Evolutionary conservation across 2,329 filamentous ascomycete species (phyloP), one percentile per base, ranked within the genome.

Genomic region (Penicillium sp.): DNA sequence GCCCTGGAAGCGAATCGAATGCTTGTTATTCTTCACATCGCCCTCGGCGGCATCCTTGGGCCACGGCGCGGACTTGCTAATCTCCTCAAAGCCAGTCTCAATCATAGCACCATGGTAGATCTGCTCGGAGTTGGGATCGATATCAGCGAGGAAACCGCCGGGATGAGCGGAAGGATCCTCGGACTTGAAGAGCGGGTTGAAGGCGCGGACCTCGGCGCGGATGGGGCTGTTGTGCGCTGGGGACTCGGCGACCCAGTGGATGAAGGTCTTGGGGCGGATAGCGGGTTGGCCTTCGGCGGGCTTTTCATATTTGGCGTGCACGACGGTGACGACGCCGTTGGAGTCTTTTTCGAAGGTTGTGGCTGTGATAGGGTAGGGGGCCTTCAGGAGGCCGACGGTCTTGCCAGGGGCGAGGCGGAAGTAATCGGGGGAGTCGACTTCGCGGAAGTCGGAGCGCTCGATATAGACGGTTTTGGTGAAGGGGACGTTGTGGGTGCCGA

Each of bases 1-100:
- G 2, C 83, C 91, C 75, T 97, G 91, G 77, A 97, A 97, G 39
- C 91, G 78, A 6, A 96, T 85, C 44, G 78, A 85, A 70, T 88
- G 87, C 20, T 81, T 80, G 1, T 84, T 85, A 9, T 56, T 50
- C 38, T 46, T 39, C 23, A 58, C 52, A 37, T 64, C 58, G 18
- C 49, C 54, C 44, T 60, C 87, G 9, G 52, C 54, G 5, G 81
- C 85, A 36, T 84, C 81, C 66, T 86, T 84, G 1, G 89, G 88
- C 89, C 89, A 94, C 5, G 88, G 89, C 3, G 87, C 88, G 23
- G 83, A 74, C 35, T 73, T 70, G 56, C 74, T 79, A 24, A 97
- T 80, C 61, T 95, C 87, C 36, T 87, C 80, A 58, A 96, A 86
- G 1, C 90, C 91, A 23, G 79, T 77, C 69, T 97, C 90, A 29